phyloP scores from a whole-genome alignment of 306 rosid genomes.

The Luffa aegyptiaca region DNA sequence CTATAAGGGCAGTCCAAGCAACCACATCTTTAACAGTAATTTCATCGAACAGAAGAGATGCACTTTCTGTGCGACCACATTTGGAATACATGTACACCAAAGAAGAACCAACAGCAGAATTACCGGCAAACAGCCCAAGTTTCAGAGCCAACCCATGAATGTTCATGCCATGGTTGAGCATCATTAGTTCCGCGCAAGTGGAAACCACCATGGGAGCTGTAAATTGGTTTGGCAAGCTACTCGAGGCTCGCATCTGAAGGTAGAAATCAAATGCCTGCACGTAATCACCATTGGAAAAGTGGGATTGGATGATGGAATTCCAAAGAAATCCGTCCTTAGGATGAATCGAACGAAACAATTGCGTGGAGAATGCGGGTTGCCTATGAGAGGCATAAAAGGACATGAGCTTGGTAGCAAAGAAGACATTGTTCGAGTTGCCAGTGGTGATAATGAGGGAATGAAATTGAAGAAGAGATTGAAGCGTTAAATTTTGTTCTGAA shows the following conservation, averaged over 20 bases:
- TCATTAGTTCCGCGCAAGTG: slow-evolving; percentile 36
- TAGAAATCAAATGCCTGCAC: slow-evolving; percentile 29
- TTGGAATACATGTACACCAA: slow-evolving; percentile 46
- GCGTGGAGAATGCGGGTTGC: slow-evolving; percentile 26
- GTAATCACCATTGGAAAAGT: slow-evolving; percentile 42
- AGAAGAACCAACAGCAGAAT: slow-evolving; percentile 51
- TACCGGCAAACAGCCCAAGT: slow-evolving; percentile 25
- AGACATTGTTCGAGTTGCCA: slow-evolving; percentile 58
- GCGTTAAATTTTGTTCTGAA: slow-evolving; percentile 24
- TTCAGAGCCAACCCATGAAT: slow-evolving; percentile 51
- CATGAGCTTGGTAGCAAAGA: slow-evolving; percentile 64
- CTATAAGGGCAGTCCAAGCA: slow-evolving; percentile 66
- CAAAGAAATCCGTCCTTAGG: slow-evolving; percentile 50
- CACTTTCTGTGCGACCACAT: slow-evolving; percentile 38
- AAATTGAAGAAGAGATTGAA: slow-evolving; percentile 35
- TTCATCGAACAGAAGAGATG: slow-evolving; percentile 49
- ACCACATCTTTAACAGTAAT: slow-evolving; percentile 52
- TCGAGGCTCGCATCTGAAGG: slow-evolving; percentile 43
- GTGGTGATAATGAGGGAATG: slow-evolving; percentile 55
- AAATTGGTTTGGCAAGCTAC: slow-evolving; percentile 33
- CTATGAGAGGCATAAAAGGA: slow-evolving; percentile 44
- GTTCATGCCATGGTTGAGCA: slow-evolving; percentile 27
- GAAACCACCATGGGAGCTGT: slow-evolving; percentile 54
- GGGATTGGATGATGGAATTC: slow-evolving; percentile 67
- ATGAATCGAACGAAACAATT: slow-evolving; percentile 31